Percentiles rank a stretch among this genome's conserved stretches.
phyloP scores from a whole-genome alignment of 805 yeast genomes.

The Starmera amethionina region DNA sequence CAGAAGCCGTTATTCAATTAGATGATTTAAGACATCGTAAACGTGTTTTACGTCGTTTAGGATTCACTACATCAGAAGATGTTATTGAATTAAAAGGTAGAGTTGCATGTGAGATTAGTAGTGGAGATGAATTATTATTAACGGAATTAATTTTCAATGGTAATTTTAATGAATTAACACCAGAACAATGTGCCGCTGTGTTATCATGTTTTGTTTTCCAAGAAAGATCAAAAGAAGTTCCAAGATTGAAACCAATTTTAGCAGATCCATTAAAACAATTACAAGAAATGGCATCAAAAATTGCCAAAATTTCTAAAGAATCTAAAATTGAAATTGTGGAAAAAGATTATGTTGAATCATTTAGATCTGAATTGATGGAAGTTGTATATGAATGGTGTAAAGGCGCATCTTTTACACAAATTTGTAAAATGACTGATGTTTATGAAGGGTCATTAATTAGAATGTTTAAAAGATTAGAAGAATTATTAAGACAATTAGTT shows the following conservation, averaged over 20 bases:
- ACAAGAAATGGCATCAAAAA: slow-evolving; percentile 84
- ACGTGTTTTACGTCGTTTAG: slow-evolving; percentile 85
- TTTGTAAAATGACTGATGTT: slow-evolving; percentile 97
- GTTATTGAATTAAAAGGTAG: slow-evolving; percentile 94
- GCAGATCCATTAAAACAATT: slow-evolving; percentile 86
- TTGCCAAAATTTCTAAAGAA: slow-evolving; percentile 84
- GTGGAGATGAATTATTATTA: slow-evolving; percentile 73
- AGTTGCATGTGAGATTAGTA: slow-evolving; percentile 93
- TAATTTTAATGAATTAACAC: slow-evolving; percentile 76
- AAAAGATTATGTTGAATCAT: slow-evolving; percentile 85
- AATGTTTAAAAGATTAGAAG: slow-evolving; percentile 91
- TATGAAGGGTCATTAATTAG: slow-evolving; percentile 95
- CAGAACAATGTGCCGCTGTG: slow-evolving; percentile 88
- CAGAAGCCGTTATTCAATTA: slow-evolving; percentile 85
- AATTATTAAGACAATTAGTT: slow-evolving; percentile 79
- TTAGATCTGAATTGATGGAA: slow-evolving; percentile 92
- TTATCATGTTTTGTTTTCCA: slow-evolving; percentile 95
- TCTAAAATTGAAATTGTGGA: slow-evolving; percentile 85
- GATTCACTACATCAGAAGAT: slow-evolving; percentile 79
- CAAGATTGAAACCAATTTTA: slow-evolving; percentile 78
- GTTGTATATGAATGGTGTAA: slow-evolving; percentile 95
- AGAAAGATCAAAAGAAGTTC: slow-evolving; percentile 84
- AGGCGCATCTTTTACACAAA: slow-evolving; percentile 93
- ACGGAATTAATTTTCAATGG: slow-evolving; percentile 95
- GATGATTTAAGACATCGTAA: slow-evolving; percentile 91